Conservation (phyloP, 768 basidiomycete genomes). For the Lanmaoa rubissima region DNA sequence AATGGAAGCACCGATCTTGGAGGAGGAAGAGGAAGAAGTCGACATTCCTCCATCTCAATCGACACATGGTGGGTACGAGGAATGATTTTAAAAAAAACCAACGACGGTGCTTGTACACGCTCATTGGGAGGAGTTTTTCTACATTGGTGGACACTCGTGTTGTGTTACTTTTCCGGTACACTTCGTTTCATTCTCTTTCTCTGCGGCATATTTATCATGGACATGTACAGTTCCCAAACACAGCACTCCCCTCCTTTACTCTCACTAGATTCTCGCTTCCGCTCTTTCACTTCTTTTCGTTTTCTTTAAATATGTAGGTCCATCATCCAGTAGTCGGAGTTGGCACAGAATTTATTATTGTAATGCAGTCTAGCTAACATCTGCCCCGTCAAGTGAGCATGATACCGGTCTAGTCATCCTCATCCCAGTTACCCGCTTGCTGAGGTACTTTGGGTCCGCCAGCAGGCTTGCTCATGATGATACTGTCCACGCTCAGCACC, state of each 20-base stretch:
- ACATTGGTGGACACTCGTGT: slow-evolving; percentile 22
- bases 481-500: slow-evolving; percentile 93
- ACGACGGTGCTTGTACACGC: slow-evolving; percentile 10
- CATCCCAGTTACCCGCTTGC: slow-evolving; percentile 86
- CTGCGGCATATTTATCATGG: slow-evolving; percentile 32
- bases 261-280: slow-evolving; percentile 2
- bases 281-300: not conserved
- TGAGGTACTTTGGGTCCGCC: slow-evolving; percentile 87
- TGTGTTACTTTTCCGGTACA: slow-evolving; percentile 20
- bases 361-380: slow-evolving; percentile 24
- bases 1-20: slow-evolving; percentile 61
- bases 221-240: slow-evolving; percentile 28
- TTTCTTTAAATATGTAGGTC: slow-evolving; percentile 14
- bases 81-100: slow-evolving; percentile 9
- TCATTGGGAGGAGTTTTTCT: slow-evolving; percentile 6
- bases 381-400: slow-evolving; percentile 7
- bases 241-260: slow-evolving; percentile 7
- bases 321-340: slow-evolving; percentile 19
- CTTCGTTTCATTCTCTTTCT: not conserved
- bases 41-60: slow-evolving; percentile 31
- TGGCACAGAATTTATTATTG: slow-evolving; percentile 28
- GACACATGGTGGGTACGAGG: slow-evolving; percentile 23
- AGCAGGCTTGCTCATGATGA: slow-evolving; percentile 95
- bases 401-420: slow-evolving; percentile 45
- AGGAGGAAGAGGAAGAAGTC: slow-evolving; percentile 55